A percentile compares a stretch with the other conserved stretches of the same genome.
Conservation (phyloP, 768 basidiomycete genomes). For the Kwoniella dendrophila region DNA sequence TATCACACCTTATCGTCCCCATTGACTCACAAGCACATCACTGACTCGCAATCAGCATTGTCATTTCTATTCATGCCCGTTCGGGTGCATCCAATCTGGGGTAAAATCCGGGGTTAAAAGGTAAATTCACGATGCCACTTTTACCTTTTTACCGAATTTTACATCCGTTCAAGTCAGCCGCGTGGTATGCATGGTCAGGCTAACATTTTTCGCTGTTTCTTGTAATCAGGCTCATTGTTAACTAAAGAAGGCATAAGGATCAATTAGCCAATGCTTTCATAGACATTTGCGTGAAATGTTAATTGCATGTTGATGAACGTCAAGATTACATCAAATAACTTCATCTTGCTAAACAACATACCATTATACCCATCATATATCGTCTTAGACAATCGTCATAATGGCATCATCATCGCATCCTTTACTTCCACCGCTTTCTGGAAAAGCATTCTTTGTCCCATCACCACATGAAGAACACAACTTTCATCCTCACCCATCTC, state of each 20-base stretch:
- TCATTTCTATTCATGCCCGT: background rate
- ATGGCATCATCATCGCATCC: slow-evolving; percentile 39
- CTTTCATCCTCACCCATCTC: slow-evolving; percentile 48
- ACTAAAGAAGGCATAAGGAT: too few relatives aligned
- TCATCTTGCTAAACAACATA: background rate
- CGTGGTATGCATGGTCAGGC: background rate
- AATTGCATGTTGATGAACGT: background rate
- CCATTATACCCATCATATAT: background rate
- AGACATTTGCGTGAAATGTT: slow-evolving; percentile 17
- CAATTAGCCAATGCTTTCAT: slow-evolving; percentile 25
- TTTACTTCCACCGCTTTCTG: slow-evolving; percentile 42
- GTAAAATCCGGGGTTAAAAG: background rate
- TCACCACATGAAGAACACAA: slow-evolving; percentile 42
- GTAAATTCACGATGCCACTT: background rate
- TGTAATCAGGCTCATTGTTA: slow-evolving; percentile 6
- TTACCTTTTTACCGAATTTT: slow-evolving; percentile 12
- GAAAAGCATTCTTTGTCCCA: slow-evolving; percentile 42
- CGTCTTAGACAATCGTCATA: background rate
- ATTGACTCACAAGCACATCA: background rate
- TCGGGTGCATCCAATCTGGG: background rate
- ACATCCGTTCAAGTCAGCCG: background rate
- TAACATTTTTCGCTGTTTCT: background rate
- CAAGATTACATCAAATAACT: background rate
- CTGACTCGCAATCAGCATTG: background rate
- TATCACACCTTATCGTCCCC: slow-evolving; percentile 9